Evolutionary conservation across 345 rosid genomes (phyloP).

Genomic region (Boechera retrofracta): DNA sequence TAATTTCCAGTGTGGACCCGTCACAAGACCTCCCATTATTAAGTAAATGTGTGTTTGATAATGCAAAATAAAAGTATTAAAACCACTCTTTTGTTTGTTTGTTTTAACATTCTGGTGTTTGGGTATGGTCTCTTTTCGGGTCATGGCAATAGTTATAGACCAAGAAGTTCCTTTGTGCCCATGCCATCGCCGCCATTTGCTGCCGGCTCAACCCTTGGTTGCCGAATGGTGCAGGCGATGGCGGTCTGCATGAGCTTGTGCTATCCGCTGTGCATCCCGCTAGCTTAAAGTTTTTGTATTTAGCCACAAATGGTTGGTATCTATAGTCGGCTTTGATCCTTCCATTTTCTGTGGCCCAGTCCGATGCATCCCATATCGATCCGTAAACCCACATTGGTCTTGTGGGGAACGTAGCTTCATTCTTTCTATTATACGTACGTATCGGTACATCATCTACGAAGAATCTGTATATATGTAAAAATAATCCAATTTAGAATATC

Average conservation of each 20-base stretch:
- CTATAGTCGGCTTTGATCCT: conserved; percentile 74
- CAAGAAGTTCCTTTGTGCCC: conserved; percentile 77
- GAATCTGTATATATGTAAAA: conserved; percentile 52
- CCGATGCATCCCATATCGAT: conserved; percentile 92
- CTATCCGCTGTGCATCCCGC: conserved; percentile 56
- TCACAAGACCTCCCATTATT: conserved; percentile 44
- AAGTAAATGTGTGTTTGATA: conserved; percentile 32
- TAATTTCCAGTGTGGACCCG: conserved; percentile 43
- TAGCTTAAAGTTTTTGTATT: conserved; percentile 66
- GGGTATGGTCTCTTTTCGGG: conserved; percentile 72
- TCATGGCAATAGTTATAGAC: conserved; percentile 86
- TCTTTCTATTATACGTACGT: conserved; percentile 69
- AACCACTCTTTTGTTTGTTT: conserved; percentile 28
- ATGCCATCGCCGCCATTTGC: conserved; percentile 66
- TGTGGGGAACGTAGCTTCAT: conserved; percentile 65
- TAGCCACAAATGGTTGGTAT: conserved; percentile 82
- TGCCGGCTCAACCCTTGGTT: conserved; percentile 59
- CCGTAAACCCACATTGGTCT: conserved; percentile 90
- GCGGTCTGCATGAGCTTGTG: conserved; percentile 55
- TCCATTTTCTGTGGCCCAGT: conserved; percentile 96
- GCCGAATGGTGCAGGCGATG: conserved; percentile 53
- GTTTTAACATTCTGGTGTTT: conserved; percentile 78
- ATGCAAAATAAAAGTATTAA: conserved; percentile 2
- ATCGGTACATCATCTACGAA: conserved; percentile 91
- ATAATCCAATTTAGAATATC: neutral